Conservation (phyloP, 192 early-diverging fungal species). For the Umbelopsis sp. region DNA sequence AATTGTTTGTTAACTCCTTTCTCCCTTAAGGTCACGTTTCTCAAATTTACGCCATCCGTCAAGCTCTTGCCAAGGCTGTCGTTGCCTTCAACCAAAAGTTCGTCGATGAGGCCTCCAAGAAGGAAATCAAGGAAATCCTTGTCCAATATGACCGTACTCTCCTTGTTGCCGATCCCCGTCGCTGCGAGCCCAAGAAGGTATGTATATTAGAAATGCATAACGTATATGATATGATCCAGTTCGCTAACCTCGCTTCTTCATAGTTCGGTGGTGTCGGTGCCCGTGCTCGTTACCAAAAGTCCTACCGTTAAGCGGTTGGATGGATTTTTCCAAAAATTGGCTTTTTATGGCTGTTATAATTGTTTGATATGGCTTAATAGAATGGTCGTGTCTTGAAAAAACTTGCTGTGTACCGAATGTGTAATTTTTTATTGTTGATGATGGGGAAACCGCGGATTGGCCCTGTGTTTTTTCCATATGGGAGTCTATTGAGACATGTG, state of each 20-base stretch:
- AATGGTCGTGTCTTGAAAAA: constrained; percentile 21
- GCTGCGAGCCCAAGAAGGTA: constrained; percentile 97
- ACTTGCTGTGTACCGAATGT: background rate
- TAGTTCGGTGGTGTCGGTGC: constrained; percentile 98
- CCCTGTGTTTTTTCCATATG: too few species aligned
- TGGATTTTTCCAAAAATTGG: constrained; percentile 18
- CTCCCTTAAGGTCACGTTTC: constrained; percentile 74
- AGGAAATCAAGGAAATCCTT: constrained; percentile 96
- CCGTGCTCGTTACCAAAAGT: constrained; percentile 93
- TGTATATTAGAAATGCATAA: background rate
- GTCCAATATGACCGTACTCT: constrained; percentile 94
- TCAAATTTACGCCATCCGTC: constrained; percentile 98
- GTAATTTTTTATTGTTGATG: background rate
- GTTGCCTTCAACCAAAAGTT: constrained; percentile 99
- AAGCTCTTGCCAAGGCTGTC: constrained; percentile 98
- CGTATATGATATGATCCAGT: background rate
- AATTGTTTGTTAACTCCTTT: background rate
- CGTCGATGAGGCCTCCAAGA: constrained; percentile 99
- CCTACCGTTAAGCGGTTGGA: constrained; percentile 74
- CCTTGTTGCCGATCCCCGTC: constrained; percentile 98
- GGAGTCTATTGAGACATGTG: too few species aligned
- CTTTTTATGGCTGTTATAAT: constrained; percentile 15
- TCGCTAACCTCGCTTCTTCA: background rate
- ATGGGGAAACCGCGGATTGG: background rate
- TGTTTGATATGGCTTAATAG: constrained; percentile 22